Base-by-base conservation (phyloP, 1,284 basidiomycete genomes). In the Ustilago hordei region DNA sequence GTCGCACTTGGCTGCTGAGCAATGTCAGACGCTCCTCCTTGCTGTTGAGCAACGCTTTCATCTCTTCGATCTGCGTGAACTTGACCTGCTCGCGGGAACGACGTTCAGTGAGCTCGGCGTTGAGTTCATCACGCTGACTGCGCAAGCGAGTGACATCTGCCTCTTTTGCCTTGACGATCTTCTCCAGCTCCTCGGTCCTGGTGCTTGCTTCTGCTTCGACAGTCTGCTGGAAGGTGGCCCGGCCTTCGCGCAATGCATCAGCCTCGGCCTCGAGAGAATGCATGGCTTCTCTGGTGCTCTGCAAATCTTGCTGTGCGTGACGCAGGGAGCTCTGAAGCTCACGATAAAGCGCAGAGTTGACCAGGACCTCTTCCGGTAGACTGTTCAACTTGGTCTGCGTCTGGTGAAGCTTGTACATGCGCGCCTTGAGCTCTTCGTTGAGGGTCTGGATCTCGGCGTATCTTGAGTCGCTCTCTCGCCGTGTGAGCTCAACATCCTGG, bases 11-110 rank as follows among this genome's bases (percentile, higher is more conserved):
- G 2, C 92, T 92, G 64, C 90, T 87, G 45, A 98, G 86, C 28
- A 91, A 90, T 7, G 87, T 87, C 56, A 98, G 91, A 31, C 95
- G 91, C 77, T 93, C 93, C 90, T 94, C 84, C 55, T 84, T 84
- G 31, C 71, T 70, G 54, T 75, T 75, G 35, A 84, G 72, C 43
- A 86, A 62, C 39, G 78, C 71, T 67, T 82, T 83, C 72, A 82
- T 80, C 64, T 86, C 84, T 32, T 84, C 82, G 55, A 81, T 75
- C 64, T 84, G 81, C 9, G 70, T 69, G 36, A 81, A 81, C 62
- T 80, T 79, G 68, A 85, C 79, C 39, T 72, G 64, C 52, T 85
- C 84, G 55, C 81, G 78, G 38, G 75, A 66, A 28, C 79, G 75
- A 54, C 81, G 79, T 55, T 86, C 84, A 36, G 77, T 72, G 17